Evolutionary conservation across 2,329 filamentous ascomycete genomes (phyloP), one percentile per base, ranked within the genome.

Genomic region (Alternaria atra): DNA sequence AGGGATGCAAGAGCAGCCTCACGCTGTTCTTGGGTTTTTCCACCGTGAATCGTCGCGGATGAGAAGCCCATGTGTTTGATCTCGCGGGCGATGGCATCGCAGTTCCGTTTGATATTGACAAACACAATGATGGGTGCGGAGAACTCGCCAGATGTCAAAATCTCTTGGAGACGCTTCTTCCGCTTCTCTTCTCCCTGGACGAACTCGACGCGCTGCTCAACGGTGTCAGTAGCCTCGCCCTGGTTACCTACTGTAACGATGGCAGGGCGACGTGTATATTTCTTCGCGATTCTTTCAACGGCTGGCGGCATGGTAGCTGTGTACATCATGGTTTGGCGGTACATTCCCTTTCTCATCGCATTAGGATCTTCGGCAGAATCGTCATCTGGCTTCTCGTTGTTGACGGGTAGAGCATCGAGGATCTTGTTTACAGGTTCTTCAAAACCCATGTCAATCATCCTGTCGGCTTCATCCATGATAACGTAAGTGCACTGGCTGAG

Each of bases 311-410:
- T 99, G 29, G 95, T 99, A 54, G 95, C 95, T 67, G 95, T 98
- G 87, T 98, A 99, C 95, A 99, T 99, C 95, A 99, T 99, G 0
- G 95, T 99, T 80, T 99, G 94, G 60, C 95, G 86, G 82, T 98
- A 98, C 2, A 97, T 82, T 71, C 91, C 91, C 59, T 88, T 86
- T 70, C 89, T 90, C 94, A 98, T 98, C n/a, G 90, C 88, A 58
- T 86, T 84, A 0, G 91, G 84, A 74, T 98, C 87, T 79, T 99
- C 95, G 6, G 95, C 95, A 54, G 92, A 92, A 12, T 98, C 94
- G 0, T 88, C 91, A 79, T 99, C 95, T 0, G 95, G 95, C 79
- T 98, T 99, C 79, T 97, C 92, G 79, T 99, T 98, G 51, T 86
- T 85, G 7, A 97, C 92, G 0, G 95, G 95, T 2, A 99, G 86